Evolutionary conservation across 176 grass and related monocot genomes (phyloP), one percentile per base, ranked within the genome.

Genomic region (Phoenix roebelenii): DNA sequence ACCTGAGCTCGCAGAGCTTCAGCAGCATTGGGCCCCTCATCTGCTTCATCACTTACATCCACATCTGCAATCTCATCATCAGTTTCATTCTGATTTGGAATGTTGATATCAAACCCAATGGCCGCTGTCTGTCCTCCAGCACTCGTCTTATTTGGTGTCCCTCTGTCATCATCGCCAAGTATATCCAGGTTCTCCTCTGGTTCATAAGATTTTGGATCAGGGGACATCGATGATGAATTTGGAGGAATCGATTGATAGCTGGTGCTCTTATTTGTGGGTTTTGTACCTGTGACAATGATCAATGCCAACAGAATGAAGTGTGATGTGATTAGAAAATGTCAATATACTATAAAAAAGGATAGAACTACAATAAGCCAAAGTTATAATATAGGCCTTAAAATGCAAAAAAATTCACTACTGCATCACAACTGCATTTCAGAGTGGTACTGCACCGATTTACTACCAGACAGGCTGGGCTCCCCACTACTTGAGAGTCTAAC

Each of bases 31-130:
- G 71, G 75, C 50, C 92, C 87, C 17, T 87, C 83, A 5, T 92
- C 80, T 50, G 65, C 79, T 61, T 87, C 73, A 6, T 90, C 83
- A 49, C 81, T 80, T 58, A 88, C 87, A 79, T 91, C 87, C 22
- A 91, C 87, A 79, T 91, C 78, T 19, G 82, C 87, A 50, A 98
- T 85, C 54, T 98, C 93, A 79, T 98, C 84, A 49, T 98, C 79
- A 5, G 77, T 71, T 59, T 89, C 74, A 1, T 67, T 50, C 54
- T 92, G 80, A 62, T 74, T 91, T 70, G 81, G 67, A 14, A 83
- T 17, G 54, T 98, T 92, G 49, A 92, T 92, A 49, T 88, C 87
- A 52, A 92, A 83, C 51, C 76, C 73, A 1, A n/a, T 19, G 18
- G 49, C 54, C 63, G 69, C 58, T 5, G 44, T 55, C 57, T 23